phyloP scores from a whole-genome alignment of 208 protist species.

The Trypanosoma boissoni region DNA sequence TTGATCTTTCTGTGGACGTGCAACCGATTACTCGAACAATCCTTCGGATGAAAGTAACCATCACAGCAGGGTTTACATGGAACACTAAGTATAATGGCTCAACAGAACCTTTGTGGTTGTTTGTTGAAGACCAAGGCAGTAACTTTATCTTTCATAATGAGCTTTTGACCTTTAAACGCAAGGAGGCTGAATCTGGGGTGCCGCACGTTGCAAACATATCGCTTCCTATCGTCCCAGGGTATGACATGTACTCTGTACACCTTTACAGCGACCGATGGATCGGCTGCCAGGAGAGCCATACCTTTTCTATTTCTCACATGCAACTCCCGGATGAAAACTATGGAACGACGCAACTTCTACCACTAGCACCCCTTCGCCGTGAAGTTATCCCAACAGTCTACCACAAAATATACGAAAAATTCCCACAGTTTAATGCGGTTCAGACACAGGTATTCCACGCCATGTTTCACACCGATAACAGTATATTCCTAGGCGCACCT shows the following conservation, averaged over 20 bases:
- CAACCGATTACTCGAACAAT: conserved; percentile 98
- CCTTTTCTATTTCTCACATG: conserved; percentile 94
- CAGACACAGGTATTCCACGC: conserved; percentile 99
- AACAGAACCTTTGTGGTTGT: conserved; percentile 94
- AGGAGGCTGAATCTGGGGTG: conserved; percentile 73
- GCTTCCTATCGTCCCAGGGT: conserved; percentile 96
- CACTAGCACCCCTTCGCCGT: conserved; percentile 93
- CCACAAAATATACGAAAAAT: conserved; percentile 87
- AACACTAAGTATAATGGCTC: conserved; percentile 92
- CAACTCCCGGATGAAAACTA: conserved; percentile 94
- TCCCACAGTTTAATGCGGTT: conserved; percentile 98
- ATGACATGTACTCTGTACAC: conserved; percentile 96
- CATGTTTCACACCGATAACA: conserved; percentile 98
- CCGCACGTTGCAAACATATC: conserved; percentile 92
- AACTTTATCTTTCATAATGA: conserved; percentile 94
- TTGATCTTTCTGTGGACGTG: conserved; percentile 86
- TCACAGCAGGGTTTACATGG: conserved; percentile 94
- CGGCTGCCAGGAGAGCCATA: conserved; percentile 81
- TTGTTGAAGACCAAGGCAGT: conserved; percentile 96
- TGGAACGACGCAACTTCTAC: conserved; percentile 95
- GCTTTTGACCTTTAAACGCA: conserved; percentile 69
- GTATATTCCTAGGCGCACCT: conserved; percentile 97
- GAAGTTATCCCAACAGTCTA: conserved; percentile 87
- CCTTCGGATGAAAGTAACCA: conserved; percentile 91
- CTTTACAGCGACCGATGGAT: conserved; percentile 95